Evolutionary conservation across 2,329 filamentous ascomycete genomes (phyloP).

Genomic region (Pseudophaeomoniella oleicola): DNA sequence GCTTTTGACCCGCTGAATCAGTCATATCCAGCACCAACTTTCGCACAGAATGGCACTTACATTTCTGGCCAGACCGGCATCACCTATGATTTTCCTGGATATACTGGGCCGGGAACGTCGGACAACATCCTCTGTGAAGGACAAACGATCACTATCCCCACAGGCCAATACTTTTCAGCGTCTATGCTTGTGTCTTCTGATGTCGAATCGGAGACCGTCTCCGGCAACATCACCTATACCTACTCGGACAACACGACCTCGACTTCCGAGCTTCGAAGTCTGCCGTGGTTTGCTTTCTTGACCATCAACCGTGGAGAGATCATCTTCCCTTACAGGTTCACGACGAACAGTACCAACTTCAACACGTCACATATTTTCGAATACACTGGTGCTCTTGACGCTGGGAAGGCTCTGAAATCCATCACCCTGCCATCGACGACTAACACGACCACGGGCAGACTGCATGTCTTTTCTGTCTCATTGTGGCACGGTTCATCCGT

Average conservation of each 20-base stretch:
- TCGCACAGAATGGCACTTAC: constrained; percentile 19
- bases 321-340: constrained; percentile 25
- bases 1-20: constrained; percentile 22
- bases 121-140: constrained; percentile 24
- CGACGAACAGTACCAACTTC: constrained; percentile 19
- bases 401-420: constrained; percentile 21
- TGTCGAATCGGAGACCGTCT: constrained; percentile 20
- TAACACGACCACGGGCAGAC: constrained; percentile 12
- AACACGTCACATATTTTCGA: constrained; percentile 27
- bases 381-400: constrained; percentile 23
- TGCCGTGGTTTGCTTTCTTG: constrained; percentile 29
- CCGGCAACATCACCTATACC: constrained; percentile 21
- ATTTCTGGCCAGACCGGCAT: constrained; percentile 21
- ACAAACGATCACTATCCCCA: constrained; percentile 18
- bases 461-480: constrained; percentile 25
- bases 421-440: constrained; percentile 21
- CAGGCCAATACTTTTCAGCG: constrained; percentile 20
- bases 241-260: constrained; percentile 28
- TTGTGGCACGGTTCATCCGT: constrained; percentile 16
- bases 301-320: constrained; percentile 28
- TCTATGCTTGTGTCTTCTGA: constrained; percentile 26
- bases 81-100: constrained; percentile 21
- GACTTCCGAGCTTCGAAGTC: constrained; percentile 26
- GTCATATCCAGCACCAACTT: constrained; percentile 24
- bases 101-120: constrained; percentile 18